Conservation (phyloP, 805 yeast genomes). For the Metschnikowia shivogae region DNA sequence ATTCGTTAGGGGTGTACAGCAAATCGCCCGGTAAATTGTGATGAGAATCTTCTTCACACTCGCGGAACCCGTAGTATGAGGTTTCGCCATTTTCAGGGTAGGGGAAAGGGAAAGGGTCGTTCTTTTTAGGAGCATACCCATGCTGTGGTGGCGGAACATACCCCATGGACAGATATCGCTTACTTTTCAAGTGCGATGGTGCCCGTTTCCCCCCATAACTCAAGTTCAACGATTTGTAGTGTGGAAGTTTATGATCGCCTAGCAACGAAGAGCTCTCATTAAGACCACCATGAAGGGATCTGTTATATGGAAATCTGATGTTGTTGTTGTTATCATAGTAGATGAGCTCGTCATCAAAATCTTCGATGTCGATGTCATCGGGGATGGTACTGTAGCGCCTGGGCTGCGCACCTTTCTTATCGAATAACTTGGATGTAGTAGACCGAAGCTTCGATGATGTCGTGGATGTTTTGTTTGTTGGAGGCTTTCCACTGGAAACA, state of each 20-base stretch:
- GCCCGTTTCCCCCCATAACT: constrained; percentile 25
- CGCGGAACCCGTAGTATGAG: constrained; percentile 37
- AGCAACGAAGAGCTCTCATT: constrained; percentile 33
- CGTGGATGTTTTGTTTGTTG: constrained; percentile 28
- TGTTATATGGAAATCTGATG: constrained; percentile 35
- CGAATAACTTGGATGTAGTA: constrained; percentile 70
- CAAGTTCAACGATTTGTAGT: constrained; percentile 39
- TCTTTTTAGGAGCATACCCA: constrained; percentile 9
- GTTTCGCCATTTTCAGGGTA: constrained; percentile 27
- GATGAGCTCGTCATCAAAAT: constrained; percentile 49
- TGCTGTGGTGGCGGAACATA: constrained; percentile 21
- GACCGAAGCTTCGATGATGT: constrained; percentile 48
- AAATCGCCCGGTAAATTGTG: neutral
- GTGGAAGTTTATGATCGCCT: constrained; percentile 28
- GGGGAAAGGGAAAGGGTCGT: constrained; percentile 34
- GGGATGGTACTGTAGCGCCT: constrained; percentile 71
- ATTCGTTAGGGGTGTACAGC: neutral
- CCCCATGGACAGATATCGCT: constrained; percentile 37
- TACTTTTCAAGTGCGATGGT: constrained; percentile 20
- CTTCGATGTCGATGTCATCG: constrained; percentile 54
- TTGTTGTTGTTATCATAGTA: constrained; percentile 38
- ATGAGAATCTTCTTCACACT: constrained; percentile 33
- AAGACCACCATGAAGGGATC: constrained; percentile 19
- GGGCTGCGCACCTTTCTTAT: constrained; percentile 66
- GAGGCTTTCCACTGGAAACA: constrained; percentile 12